phyloP scores from a whole-genome alignment of 352 stramenopile species.

The Pythium guiyangense region DNA sequence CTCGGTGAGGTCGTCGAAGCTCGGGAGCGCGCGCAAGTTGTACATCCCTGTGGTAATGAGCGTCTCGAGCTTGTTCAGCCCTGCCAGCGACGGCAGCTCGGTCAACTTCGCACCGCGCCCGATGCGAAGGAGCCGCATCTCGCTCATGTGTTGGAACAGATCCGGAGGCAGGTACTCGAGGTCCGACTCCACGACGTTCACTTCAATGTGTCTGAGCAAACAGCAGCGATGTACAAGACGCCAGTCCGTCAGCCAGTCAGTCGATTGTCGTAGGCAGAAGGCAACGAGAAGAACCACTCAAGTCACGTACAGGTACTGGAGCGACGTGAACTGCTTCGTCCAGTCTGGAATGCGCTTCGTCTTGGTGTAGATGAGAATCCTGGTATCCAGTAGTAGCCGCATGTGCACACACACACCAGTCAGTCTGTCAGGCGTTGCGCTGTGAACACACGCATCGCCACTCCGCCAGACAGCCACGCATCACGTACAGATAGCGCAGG shows the following conservation, averaged over 20 bases:
- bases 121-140: slow-evolving; percentile 1
- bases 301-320: slow-evolving; percentile 4
- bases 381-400: not conserved
- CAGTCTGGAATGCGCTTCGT: not conserved
- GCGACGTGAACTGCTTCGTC: not conserved
- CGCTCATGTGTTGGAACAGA: not conserved
- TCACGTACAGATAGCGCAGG: slow-evolving; percentile 4
- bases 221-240: not conserved
- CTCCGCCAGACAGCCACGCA: too few species aligned
- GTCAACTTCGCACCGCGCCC: not conserved
- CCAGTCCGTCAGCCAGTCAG: not conserved
- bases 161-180: not conserved
- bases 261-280: too few species aligned
- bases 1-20: not conserved
- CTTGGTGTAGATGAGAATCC: slow-evolving; percentile 4
- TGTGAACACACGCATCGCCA: not conserved
- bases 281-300: too few species aligned
- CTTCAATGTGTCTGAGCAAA: slow-evolving; percentile 12
- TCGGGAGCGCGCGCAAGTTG: not conserved
- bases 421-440: not conserved
- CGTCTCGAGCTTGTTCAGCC: not conserved
- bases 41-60: not conserved
- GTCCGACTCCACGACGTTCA: slow-evolving; percentile 3
- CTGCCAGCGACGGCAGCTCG: slow-evolving; percentile 1
- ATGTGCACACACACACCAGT: too few species aligned